Evolutionary conservation across 2,329 filamentous ascomycete genomes (phyloP).

Genomic region (Ophiocordyceps camponoti-rufipedis): DNA sequence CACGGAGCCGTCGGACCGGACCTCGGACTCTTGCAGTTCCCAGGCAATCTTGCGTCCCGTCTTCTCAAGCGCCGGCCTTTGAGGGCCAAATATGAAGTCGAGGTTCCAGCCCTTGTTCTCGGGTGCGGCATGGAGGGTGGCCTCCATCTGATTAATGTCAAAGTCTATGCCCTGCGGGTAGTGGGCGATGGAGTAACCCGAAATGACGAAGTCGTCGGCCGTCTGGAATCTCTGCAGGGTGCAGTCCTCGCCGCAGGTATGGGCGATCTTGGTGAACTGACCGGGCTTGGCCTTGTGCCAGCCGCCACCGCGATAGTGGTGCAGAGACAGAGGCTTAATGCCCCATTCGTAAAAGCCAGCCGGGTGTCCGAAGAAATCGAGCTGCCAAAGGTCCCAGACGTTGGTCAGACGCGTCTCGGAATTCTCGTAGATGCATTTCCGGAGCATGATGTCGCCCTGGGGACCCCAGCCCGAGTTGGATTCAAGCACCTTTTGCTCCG

Average conservation of each 20-base stretch:
- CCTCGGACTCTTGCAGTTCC: conserved; percentile 31
- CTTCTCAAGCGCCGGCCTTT: conserved; percentile 25
- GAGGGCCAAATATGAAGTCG: conserved; percentile 32
- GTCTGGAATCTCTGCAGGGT: conserved; percentile 39
- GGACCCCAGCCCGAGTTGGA: conserved; percentile 40
- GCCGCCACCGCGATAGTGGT: conserved; percentile 42
- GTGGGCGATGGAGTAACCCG: conserved; percentile 40
- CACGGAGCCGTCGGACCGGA: conserved; percentile 29
- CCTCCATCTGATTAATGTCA: conserved; percentile 30
- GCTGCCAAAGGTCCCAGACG: conserved; percentile 39
- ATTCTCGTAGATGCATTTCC: conserved; percentile 46
- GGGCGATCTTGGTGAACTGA: conserved; percentile 36
- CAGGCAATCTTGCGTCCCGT: conserved; percentile 33
- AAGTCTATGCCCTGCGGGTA: conserved; percentile 34
- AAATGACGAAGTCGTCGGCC: conserved; percentile 32
- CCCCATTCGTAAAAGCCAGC: conserved; percentile 47
- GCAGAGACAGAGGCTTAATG: conserved; percentile 39
- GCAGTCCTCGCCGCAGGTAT: conserved; percentile 43
- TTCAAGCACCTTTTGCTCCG: conserved; percentile 31
- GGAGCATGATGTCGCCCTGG: conserved; percentile 41
- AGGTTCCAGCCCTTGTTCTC: conserved; percentile 30
- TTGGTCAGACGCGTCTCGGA: conserved; percentile 38
- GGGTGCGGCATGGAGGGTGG: conserved; percentile 27
- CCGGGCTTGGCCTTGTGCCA: conserved; percentile 37
- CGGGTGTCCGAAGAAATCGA: conserved; percentile 41